Conservation (phyloP, 192 early-diverging fungal species). For the Lunasporangiospora selenospora region DNA sequence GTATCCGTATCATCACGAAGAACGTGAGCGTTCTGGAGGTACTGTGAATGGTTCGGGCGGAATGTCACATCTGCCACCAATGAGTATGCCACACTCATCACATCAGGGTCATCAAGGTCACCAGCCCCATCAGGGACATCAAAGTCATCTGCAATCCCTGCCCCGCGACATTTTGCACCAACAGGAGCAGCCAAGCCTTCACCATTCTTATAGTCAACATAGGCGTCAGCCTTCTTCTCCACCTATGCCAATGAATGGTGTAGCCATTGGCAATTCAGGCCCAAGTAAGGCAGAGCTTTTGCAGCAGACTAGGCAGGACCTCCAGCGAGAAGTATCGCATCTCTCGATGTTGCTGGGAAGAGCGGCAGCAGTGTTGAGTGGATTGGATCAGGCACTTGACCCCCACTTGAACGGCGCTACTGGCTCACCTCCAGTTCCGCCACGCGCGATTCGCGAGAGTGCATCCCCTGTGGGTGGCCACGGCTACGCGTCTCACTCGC, state of each 20-base stretch:
- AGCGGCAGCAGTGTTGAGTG: conserved; percentile 60
- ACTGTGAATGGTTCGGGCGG: background rate
- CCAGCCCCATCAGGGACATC: conserved; percentile 8
- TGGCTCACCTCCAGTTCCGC: conserved; percentile 23
- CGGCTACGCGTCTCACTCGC: conserved; percentile 11
- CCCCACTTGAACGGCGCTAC: conserved; percentile 24
- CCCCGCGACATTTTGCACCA: conserved; percentile 29
- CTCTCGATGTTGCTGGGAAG: conserved; percentile 56
- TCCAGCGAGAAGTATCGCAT: conserved; percentile 61
- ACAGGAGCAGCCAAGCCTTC: conserved; percentile 25
- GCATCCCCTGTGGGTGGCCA: conserved; percentile 25
- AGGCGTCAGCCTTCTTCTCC: conserved; percentile 34
- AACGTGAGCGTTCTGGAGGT: conserved; percentile 5
- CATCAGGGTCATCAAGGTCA: conserved; percentile 2
- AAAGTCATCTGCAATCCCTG: conserved; percentile 18
- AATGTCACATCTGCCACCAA: conserved; percentile 23
- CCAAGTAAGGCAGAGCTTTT: conserved; percentile 50
- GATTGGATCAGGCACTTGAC: conserved; percentile 58
- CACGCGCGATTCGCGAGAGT: conserved; percentile 20
- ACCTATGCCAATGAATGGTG: conserved; percentile 27
- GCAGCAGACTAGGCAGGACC: conserved; percentile 60
- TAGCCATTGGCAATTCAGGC: conserved; percentile 13
- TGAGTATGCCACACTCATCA: conserved; percentile 8
- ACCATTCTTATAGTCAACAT: conserved; percentile 26
- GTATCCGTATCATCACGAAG: conserved; percentile 29